Evolutionary conservation across 495 filamentous ascomycete genomes (phyloP).

Genomic region (Aspergillus sclerotioniger): DNA sequence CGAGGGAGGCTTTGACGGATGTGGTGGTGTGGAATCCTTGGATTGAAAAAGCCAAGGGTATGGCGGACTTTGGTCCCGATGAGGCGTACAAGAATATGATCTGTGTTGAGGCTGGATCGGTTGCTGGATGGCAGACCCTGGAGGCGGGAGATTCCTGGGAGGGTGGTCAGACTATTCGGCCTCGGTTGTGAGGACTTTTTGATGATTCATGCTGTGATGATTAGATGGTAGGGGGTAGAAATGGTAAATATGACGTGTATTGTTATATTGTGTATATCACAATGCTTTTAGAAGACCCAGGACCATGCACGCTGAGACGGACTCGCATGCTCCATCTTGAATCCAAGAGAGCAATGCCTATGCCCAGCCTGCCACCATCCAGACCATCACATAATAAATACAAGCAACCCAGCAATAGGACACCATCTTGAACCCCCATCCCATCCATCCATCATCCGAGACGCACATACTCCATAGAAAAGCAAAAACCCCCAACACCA

Average conservation of each 20-base stretch:
- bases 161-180: constrained; percentile 74
- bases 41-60: constrained; percentile 73
- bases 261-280: background rate
- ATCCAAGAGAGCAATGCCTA: too few species aligned
- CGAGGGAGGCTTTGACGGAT: constrained; percentile 76
- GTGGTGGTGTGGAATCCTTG: constrained; percentile 99
- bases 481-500: too few species aligned
- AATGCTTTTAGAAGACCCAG: too few species aligned
- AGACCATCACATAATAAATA: too few species aligned
- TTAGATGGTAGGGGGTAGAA: constrained; percentile 8
- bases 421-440: too few species aligned
- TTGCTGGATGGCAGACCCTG: constrained; percentile 75
- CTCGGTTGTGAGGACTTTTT: constrained; percentile 24
- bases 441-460: too few species aligned
- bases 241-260: background rate
- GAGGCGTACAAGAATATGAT: constrained; percentile 90
- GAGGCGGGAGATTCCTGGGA: constrained; percentile 88
- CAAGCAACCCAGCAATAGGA: too few species aligned
- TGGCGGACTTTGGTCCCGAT: constrained; percentile 86
- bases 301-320: too few species aligned
- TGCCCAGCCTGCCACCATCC: too few species aligned
- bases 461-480: too few species aligned
- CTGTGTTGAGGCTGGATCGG: constrained; percentile 87
- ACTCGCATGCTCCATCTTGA: too few species aligned
- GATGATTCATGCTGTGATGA: constrained; percentile 18